These are phyloP conservation scores for Pseudocercospora macadamiae DNA, from an alignment of 2,329 filamentous ascomycete species.

Conservation along the genomic window DNA sequence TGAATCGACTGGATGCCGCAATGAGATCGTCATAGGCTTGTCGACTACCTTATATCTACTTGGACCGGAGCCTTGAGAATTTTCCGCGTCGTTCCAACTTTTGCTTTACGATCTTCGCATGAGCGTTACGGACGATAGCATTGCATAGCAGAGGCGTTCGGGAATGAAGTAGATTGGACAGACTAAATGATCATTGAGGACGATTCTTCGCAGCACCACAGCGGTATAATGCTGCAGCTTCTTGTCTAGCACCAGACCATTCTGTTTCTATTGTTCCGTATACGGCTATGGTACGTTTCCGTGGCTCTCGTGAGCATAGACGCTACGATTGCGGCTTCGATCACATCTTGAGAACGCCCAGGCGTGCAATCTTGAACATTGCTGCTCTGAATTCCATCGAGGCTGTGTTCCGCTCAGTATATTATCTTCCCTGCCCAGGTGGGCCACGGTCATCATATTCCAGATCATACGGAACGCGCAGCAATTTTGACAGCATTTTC, in stretches of 20 bases:
- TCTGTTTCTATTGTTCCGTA: not conserved
- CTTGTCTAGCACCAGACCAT: not conserved
- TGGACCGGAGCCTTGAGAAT: not conserved
- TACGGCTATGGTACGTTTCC: not conserved
- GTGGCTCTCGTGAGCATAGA: too few relatives aligned
- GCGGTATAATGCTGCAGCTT: not conserved
- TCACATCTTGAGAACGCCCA: too few relatives aligned
- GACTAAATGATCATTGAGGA: too few relatives aligned
- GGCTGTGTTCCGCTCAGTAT: too few relatives aligned
- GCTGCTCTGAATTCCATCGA: too few relatives aligned
- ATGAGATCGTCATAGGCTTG: constrained; percentile 24
- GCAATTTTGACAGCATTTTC: too few relatives aligned
- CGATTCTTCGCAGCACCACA: not conserved
- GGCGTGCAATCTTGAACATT: too few relatives aligned
- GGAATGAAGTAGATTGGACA: not conserved
- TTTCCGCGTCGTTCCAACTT: too few relatives aligned
- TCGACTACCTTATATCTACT: not conserved
- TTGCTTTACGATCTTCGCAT: constrained; percentile 4
- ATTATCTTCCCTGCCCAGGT: too few relatives aligned
- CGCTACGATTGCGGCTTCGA: too few relatives aligned
- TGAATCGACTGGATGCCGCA: constrained; percentile 65
- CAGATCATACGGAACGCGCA: too few relatives aligned
- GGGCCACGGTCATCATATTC: too few relatives aligned
- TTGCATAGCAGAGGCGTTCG: not conserved
- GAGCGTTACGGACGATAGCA: constrained; percentile 4